Evolutionary conservation across 805 yeast species (phyloP).

Genomic region (Ogataea thermomethanolica): DNA sequence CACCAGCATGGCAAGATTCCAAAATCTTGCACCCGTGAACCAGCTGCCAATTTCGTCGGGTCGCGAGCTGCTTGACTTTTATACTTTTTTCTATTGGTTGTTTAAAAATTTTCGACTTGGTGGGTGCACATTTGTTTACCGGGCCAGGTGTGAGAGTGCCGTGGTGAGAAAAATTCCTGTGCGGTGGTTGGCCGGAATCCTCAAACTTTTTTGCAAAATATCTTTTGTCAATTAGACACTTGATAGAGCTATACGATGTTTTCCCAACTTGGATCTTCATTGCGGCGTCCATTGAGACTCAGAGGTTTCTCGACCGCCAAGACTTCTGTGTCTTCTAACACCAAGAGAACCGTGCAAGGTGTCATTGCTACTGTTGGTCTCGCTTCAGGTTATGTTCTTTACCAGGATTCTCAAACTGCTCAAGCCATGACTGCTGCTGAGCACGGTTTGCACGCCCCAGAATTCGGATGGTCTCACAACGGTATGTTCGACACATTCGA

Average conservation of each 20-base stretch:
- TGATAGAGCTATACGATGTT: conserved; percentile 27
- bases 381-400: conserved; percentile 75
- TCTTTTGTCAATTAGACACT: conserved; percentile 10
- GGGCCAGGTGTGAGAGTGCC: conserved; percentile 11
- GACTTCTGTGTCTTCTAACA: conserved; percentile 31
- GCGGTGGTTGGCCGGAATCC: conserved; percentile 13
- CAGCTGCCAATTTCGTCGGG: conserved; percentile 2
- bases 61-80: conserved; percentile 19
- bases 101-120: conserved; percentile 10
- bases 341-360: conserved; percentile 55
- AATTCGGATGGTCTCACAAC: conserved; percentile 88
- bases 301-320: conserved; percentile 36
- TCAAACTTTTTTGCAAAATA: conserved; percentile 12
- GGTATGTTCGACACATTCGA: conserved; percentile 91
- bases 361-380: conserved; percentile 73
- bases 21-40: conserved; percentile 8
- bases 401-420: conserved; percentile 82
- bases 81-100: conserved; percentile 22
- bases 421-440: conserved; percentile 98
- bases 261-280: conserved; percentile 35
- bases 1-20: neutral
- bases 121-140: conserved; percentile 11
- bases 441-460: conserved; percentile 97
- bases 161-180: conserved; percentile 12
- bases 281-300: conserved; percentile 34